Evolutionary conservation across 78 protist species (phyloP).

Genomic region (Cyanophora paradoxa): DNA sequence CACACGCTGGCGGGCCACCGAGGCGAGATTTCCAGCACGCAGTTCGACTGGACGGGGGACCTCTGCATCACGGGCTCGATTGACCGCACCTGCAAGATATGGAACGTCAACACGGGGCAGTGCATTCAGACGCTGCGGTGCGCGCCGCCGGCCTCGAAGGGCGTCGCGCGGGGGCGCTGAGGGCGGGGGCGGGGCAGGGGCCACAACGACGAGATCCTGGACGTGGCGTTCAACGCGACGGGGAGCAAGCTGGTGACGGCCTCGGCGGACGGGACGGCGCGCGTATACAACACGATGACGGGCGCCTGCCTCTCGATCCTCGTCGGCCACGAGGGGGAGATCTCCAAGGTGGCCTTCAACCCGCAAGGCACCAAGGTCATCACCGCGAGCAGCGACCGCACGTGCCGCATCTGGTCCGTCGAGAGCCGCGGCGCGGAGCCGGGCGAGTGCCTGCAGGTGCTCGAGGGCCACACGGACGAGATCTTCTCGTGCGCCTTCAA

Average conservation of each 20-base stretch:
- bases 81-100: slow-evolving; percentile 58
- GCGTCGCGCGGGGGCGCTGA: neutral
- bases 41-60: slow-evolving; percentile 37
- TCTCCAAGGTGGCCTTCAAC: slow-evolving; percentile 47
- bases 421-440: too few relatives aligned
- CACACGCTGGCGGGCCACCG: slow-evolving; percentile 51
- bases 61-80: slow-evolving; percentile 34
- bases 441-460: slow-evolving; percentile 47
- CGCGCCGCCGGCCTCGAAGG: neutral
- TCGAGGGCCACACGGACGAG: slow-evolving; percentile 70
- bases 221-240: slow-evolving; percentile 43
- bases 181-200: too few relatives aligned
- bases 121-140: slow-evolving; percentile 22
- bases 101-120: slow-evolving; percentile 46
- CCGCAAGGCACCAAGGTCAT: slow-evolving; percentile 54
- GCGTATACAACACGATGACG: slow-evolving; percentile 42
- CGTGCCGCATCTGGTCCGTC: slow-evolving; percentile 60
- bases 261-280: slow-evolving; percentile 53
- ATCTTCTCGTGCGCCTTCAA: slow-evolving; percentile 58
- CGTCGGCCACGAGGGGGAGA: slow-evolving; percentile 67
- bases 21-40: slow-evolving; percentile 27
- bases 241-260: slow-evolving; percentile 57
- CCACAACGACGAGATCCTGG: slow-evolving; percentile 57
- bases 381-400: slow-evolving; percentile 49
- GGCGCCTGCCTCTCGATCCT: slow-evolving; percentile 29